A percentile compares a stretch with the other conserved stretches of the same genome.
Conservation (phyloP, 257 asterid genomes). For the Rhazya stricta region DNA sequence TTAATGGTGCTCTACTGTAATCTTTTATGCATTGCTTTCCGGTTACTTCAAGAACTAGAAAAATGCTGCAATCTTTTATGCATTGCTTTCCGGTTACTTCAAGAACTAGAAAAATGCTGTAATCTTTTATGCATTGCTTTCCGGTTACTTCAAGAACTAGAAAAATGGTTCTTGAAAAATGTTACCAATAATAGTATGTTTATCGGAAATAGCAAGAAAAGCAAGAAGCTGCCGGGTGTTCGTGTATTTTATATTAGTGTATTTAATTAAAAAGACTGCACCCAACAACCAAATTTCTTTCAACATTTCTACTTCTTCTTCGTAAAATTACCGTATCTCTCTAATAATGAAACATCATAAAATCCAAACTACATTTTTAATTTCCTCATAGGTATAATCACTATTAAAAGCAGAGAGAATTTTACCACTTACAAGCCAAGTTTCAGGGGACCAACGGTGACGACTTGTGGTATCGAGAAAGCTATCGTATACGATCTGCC, state of each 20-base stretch:
- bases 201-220: not conserved
- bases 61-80: no score
- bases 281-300: not conserved
- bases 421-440: slow-evolving; percentile 54
- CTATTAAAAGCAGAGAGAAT: not conserved
- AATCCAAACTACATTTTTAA: not conserved
- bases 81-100: no score
- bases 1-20: no score
- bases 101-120: no score
- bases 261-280: not conserved
- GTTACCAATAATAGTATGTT: not conserved
- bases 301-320: not conserved
- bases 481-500: slow-evolving; percentile 88
- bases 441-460: slow-evolving; percentile 69
- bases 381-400: not conserved
- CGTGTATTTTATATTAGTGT: no score
- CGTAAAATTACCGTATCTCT: not conserved
- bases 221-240: not conserved
- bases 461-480: slow-evolving; percentile 60
- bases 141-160: not conserved
- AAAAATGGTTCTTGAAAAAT: not conserved
- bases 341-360: not conserved
- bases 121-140: no score
- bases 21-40: no score
- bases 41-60: no score